Conservation (phyloP, 2,329 filamentous ascomycete species). For the Penicillium sp. region DNA sequence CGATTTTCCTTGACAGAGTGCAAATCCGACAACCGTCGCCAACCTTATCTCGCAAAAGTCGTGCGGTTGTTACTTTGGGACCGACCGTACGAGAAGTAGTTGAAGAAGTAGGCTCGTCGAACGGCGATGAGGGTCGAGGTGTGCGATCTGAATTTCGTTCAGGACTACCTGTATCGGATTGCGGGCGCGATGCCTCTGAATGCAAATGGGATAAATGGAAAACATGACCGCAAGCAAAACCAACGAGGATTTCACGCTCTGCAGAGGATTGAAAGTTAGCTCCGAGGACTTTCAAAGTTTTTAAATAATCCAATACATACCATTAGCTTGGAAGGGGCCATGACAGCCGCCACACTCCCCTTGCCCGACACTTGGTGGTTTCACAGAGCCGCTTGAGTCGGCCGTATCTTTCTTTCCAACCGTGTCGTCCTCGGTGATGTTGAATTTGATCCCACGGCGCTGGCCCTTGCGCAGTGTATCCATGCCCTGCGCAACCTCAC, state of each 20-base stretch:
- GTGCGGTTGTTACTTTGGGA: conserved; percentile 84
- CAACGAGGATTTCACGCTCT: conserved; percentile 63
- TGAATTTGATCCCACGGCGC: conserved; percentile 85
- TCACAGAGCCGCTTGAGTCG: conserved; percentile 10
- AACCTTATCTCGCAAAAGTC: conserved; percentile 73
- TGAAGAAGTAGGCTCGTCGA: conserved; percentile 32
- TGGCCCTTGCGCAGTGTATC: conserved; percentile 78
- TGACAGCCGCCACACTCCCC: conserved; percentile 46
- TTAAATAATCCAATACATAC: conserved; percentile 27
- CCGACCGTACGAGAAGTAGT: conserved; percentile 65
- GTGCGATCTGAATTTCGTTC: conserved; percentile 25
- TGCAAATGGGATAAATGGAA: conserved; percentile 68
- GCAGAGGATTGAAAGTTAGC: not conserved
- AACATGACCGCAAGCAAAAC: conserved; percentile 71
- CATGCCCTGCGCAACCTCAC: conserved; percentile 86
- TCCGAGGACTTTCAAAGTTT: not conserved
- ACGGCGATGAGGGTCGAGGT: conserved; percentile 27
- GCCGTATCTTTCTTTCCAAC: conserved; percentile 13
- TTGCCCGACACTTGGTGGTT: conserved; percentile 11
- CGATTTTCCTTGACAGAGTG: conserved; percentile 40
- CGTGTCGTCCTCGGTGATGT: conserved; percentile 58
- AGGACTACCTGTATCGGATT: conserved; percentile 24
- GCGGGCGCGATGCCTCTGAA: conserved; percentile 31
- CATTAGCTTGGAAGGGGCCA: conserved; percentile 42
- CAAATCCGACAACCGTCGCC: conserved; percentile 49